Percentiles rank a stretch among this genome's conserved stretches.
phyloP scores from a whole-genome alignment of 164 flowering plant species.

The Santalum album region DNA sequence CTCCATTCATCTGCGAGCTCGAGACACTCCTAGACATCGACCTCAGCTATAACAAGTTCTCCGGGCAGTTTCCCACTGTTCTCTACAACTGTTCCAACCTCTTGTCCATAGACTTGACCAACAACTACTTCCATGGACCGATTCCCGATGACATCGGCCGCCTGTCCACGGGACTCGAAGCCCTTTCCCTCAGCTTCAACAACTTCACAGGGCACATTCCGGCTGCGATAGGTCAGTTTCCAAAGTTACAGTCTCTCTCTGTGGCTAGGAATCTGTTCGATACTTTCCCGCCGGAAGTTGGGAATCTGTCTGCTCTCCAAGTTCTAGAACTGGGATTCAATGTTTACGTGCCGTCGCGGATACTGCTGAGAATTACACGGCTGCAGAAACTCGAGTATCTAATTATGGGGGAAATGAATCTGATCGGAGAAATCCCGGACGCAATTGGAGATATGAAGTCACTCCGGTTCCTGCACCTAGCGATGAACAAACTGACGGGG shows the following conservation, averaged over 20 bases:
- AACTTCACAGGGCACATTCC: conserved; percentile 75
- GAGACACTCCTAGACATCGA: conserved; percentile 30
- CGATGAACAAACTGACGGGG: conserved; percentile 35
- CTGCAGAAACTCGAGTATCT: conserved; percentile 38
- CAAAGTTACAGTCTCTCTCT: conserved; percentile 18
- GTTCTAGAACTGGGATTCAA: conserved; percentile 29
- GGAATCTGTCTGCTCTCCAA: conserved; percentile 42
- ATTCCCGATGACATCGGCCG: conserved; percentile 47
- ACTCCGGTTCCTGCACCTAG: conserved; percentile 41
- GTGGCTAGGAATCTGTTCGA: conserved; percentile 37
- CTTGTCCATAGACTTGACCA: conserved; percentile 38
- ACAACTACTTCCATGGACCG: conserved; percentile 49
- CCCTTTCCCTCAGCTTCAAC: conserved; percentile 41
- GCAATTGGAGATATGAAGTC: conserved; percentile 20
- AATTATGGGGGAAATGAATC: conserved; percentile 27
- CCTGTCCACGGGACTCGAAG: conserved; percentile 22
- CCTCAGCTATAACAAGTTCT: conserved; percentile 36
- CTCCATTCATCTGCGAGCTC: conserved; percentile 46
- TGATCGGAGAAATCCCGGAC: conserved; percentile 56
- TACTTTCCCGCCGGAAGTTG: conserved; percentile 47
- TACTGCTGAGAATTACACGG: conserved; percentile 41
- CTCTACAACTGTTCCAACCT: conserved; percentile 55
- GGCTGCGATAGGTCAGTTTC: conserved; percentile 29
- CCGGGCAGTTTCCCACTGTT: conserved; percentile 47
- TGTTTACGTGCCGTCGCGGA: conserved; percentile 21